Base-by-base conservation (phyloP, 371 early-diverging fungal species). In the Chytridium lagenaria region DNA sequence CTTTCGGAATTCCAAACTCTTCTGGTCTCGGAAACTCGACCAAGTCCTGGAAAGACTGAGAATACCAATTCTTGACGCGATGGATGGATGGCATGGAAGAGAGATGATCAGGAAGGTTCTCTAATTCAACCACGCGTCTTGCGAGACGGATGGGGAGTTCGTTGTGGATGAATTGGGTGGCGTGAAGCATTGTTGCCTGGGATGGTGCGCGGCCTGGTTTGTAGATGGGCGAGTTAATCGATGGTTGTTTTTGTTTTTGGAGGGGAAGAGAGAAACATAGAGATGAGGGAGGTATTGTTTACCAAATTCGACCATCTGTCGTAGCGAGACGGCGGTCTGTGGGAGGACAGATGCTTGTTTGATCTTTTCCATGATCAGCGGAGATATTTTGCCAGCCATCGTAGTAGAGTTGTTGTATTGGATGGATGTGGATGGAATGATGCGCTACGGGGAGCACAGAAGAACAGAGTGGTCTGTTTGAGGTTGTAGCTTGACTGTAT, bases 111-210 rank as follows among this genome's bases (percentile, higher is more conserved):
- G 98, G 98, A 31, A 97, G 85, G 69, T 91, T 90, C 64, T 96
- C 97, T 44, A 98, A 87, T 80, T 98, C 98, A 52, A 95, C 95
- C 22, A 97, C 97, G 49, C 98, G 89, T 75, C 95, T 95, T 0
- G 98, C 97, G n/a, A 98, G 83, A 16, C 98, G 92, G 70, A 98
- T 93, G 22, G 97, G 97, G 52, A 98, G 83, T 81, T 98, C 98
- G 85, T 95, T 92, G 70, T 92, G 91, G 22, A 96, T 77, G 80
- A 98, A 98, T 79, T 94, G 95, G 63, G 95, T 90, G 31, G 94
- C 97, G 69, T 90, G 90, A 72, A 95, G 89, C 52, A 98, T 82
- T 1, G 95, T 94, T 5, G 89, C 91, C 70, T 90, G 91, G 1
- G 92, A 90, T 28, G 95, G 94, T 38, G 85, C 84, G 74, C 92